Evolutionary conservation across 164 flowering plant species (phyloP), one percentile per base, ranked within the genome.

Genomic region (Berberis vulgaris): DNA sequence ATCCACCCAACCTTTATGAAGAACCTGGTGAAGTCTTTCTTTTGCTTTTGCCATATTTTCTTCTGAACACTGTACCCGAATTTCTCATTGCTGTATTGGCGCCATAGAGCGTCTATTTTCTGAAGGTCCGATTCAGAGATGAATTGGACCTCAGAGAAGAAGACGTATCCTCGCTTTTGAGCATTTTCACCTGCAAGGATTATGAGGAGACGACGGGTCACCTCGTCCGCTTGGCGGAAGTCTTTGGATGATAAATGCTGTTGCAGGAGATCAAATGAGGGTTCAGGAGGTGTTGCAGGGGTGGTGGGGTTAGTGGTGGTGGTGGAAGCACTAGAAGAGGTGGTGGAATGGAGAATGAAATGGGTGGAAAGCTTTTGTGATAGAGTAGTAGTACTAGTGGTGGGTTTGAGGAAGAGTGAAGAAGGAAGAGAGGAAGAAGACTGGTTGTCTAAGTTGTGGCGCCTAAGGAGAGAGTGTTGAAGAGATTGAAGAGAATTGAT

Each of bases 141-240:
- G 86, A 88, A 91, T 61, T 94, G 81, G 13, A 79, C 91, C 74
- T 91, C 98, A 26, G 98, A 90, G 86, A 91, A 94, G 88, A 88
- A 94, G 45, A 94, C 91, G 66, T 94, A 94, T 41, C 96, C 96
- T 0, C 98, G 80, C 62, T 86, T 84, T 12, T 61, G 46, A 11
- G 96, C 95, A 0, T 79, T 72, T 39, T 90, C 97, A 5, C 98
- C 98, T 6, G 95, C 92, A 0, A 94, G 84, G 43, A 56, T 80
- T 43, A 94, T 88, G 67, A 94, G 76, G 7, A 94, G 88, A 59
- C 96, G 91, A 49, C 97, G 91, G 58, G 98, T 94, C 49, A 86
- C 97, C 13, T 89, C 97, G 71, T 94, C 98, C 38, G 98, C 98
- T 58, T 71, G 75, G 7, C 88, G 84, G 81, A 78, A 86, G 73